Percentiles rank a stretch among this genome's conserved stretches.
Conservation (phyloP, 2,329 filamentous ascomycete species). For the Trichoderma aggressivum region DNA sequence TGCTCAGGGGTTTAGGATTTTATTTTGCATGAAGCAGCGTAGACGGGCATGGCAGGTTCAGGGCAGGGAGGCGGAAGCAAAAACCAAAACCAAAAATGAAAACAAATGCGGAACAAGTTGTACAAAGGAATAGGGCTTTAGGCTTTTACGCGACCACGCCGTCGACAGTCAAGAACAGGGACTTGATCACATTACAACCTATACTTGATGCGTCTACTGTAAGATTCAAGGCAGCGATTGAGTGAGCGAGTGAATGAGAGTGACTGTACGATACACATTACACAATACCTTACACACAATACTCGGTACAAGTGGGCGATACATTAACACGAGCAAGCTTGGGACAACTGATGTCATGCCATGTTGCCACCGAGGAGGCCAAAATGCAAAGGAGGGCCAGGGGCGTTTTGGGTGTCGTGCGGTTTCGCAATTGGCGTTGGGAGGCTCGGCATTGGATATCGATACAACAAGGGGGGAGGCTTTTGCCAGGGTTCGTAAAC, state of each 20-base stretch:
- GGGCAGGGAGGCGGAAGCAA: neutral
- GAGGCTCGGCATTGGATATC: neutral
- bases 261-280: neutral
- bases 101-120: constrained; percentile 3
- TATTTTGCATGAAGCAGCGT: constrained; percentile 15
- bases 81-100: constrained; percentile 1
- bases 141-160: neutral
- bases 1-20: constrained; percentile 7
- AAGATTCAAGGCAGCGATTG: neutral
- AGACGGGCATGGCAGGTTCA: constrained; percentile 7
- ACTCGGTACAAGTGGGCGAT: no score
- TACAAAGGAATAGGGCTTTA: neutral
- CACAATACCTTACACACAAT: no score
- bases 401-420: neutral
- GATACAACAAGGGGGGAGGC: neutral
- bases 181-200: neutral
- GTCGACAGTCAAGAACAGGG: constrained; percentile 5
- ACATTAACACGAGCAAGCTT: neutral
- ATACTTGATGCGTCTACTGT: neutral
- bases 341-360: neutral
- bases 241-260: neutral
- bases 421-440: neutral
- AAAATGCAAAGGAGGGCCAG: neutral
- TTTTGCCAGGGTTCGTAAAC: neutral
- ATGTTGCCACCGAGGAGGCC: constrained; percentile 4